Base-by-base conservation (phyloP, 176 grass and related monocot genomes). In the Paspalum notatum region DNA sequence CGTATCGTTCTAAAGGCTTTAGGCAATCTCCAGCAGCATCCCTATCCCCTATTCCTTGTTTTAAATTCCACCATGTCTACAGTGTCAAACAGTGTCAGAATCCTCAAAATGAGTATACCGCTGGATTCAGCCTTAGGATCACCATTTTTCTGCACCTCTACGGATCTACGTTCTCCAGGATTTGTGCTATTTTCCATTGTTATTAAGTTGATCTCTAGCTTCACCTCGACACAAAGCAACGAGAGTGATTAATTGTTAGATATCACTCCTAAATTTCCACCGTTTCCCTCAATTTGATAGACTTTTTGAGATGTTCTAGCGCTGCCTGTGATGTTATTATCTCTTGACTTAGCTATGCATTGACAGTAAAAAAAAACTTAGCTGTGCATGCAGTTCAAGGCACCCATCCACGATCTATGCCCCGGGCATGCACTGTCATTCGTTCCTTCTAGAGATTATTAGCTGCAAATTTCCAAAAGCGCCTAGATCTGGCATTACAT, bases 401-500 rank as follows among this genome's bases (percentile, higher is more conserved):
- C n/a, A n/a, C 49, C 49, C 66, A 47, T 48, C 43, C 12, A 32
- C 3, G n/a, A n/a, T n/a, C n/a, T n/a, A n/a, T n/a, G n/a, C 39
- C 6, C 15, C 24, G 53, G 68, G 26, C 64, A 63, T 22, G 64
- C 52, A 69, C 9, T 44, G 25, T 69, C 3, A 12, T 47, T 69
- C 3, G 12, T 47, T 55, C 9, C 41, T 66, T 72, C 67, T 12
- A 66, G 76, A 77, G 62, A 61, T 52, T 25, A 59, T 15, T 32
- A 50, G 20, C 66, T 56, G 47, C 45, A 82, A 77, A 63, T 12
- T 55, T 78, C 65, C 85, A 82, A 82, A 56, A 46, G 70, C 25
- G 49, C 49, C 16, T 26, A 22, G 60, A 62, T 83, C 56, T 62
- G 27, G 46, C 41, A 66, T 53, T 2, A 18, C 21, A 51, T 49